These are phyloP conservation scores for Coccomyxa sp. DNA, from an alignment of 139 green algal species.

Conservation along the genomic window DNA sequence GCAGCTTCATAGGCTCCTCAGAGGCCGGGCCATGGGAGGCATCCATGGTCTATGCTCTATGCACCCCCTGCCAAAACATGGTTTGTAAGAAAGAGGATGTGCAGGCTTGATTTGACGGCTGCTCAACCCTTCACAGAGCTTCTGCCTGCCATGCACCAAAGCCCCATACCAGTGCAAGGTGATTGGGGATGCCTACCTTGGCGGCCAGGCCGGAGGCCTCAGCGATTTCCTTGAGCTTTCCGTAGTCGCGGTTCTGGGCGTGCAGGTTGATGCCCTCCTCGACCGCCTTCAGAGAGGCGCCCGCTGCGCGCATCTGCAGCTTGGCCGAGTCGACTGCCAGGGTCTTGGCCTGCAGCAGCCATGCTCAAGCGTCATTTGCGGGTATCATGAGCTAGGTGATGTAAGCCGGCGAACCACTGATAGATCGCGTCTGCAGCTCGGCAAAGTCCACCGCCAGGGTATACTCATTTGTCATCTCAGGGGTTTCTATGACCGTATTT, in stretches of 20 bases:
- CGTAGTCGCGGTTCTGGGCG: slow-evolving; percentile 1
- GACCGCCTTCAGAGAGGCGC: neutral
- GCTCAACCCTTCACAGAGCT: neutral
- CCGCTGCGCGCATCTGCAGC: neutral
- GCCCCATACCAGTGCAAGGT: neutral
- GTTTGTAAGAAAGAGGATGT: neutral
- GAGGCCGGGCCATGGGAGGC: no score
- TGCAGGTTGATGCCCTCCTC: neutral
- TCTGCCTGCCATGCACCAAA: neutral
- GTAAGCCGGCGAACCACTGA: no score
- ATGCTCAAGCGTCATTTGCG: neutral
- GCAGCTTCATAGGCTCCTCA: no score
- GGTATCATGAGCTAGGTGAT: no score
- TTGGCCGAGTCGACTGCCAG: slow-evolving; percentile 1
- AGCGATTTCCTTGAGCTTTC: slow-evolving; percentile 4
- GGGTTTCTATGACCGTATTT: no score
- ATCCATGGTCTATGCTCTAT: no score
- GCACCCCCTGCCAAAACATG: no score
- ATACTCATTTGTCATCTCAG: neutral
- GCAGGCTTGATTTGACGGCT: neutral
- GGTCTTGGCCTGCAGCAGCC: neutral
- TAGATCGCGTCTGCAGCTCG: no score
- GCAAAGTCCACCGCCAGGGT: no score
- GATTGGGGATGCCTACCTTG: neutral
- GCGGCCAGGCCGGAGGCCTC: slow-evolving; percentile 1